Conservation (phyloP, 2,329 filamentous ascomycete species). For the Hypoxylon sp. region DNA sequence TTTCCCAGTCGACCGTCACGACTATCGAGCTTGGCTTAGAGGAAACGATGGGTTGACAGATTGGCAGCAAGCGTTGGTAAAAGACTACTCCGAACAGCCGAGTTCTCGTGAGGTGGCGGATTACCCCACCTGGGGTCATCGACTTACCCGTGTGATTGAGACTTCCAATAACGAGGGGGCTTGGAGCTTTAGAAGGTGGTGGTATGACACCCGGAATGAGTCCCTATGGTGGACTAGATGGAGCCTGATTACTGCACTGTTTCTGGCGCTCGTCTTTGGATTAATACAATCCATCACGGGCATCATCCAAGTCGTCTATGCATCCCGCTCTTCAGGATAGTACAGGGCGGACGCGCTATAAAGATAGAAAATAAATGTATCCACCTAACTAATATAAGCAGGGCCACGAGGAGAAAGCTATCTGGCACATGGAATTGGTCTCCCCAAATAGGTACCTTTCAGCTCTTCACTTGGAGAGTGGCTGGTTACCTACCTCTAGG, state of each 20-base stretch:
- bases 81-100: background rate
- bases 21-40: background rate
- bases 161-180: background rate
- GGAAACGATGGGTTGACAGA: background rate
- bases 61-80: background rate
- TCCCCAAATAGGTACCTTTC: background rate
- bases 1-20: background rate
- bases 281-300: background rate
- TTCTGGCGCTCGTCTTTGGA: background rate
- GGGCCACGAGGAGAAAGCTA: background rate
- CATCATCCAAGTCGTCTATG: background rate
- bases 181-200: background rate
- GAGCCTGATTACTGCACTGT: background rate
- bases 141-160: background rate
- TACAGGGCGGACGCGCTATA: background rate
- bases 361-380: background rate
- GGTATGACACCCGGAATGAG: background rate
- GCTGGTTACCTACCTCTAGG: too few species aligned
- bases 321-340: background rate
- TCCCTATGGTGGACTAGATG: background rate
- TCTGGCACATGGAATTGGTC: background rate
- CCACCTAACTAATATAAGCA: too few species aligned
- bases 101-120: background rate
- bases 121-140: background rate
- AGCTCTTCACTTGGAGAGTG: too few species aligned